Evolutionary conservation across 176 grass and related monocot species (phyloP), one percentile per base, ranked within the genome.

Genomic region (Carex kokanica): DNA sequence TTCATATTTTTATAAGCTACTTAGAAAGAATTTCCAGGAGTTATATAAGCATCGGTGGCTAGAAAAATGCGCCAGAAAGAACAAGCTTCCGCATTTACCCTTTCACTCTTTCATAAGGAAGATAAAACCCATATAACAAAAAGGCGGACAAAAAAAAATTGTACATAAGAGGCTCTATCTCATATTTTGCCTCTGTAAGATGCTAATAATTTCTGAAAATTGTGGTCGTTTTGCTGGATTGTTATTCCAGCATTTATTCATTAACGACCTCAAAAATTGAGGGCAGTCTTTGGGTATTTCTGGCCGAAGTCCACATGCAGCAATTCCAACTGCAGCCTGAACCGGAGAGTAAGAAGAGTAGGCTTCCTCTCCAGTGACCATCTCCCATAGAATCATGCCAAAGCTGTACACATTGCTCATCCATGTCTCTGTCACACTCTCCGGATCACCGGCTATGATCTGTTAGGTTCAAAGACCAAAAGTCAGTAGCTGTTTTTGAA

Each of bases 341-440:
- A 99, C 96, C 2, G 96, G 96, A 1, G 96, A 99, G 86, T 90
- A 99, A 36, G 96, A 89, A 36, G 96, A 92, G 88, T 95, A 99
- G 0, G 96, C 96, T 88, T 92, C 89, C 88, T 95, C 96, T 31
- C 96, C 96, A 0, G 88, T 92, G 18, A 90, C 81, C 96, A 95
- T 95, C 83, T 95, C 96, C 96, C 96, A 99, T 0, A 99, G 84
- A 34, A 95, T 90, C 96, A 99, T 99, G 14, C 96, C 93, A 23
- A 91, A 99, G 71, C 93, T 95, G 80, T 95, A 99, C 53, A 93
- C 89, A 64, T 99, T 99, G 91, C 96, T 99, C 96, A 95, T 99
- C 89, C 85, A 93, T 16, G 89, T 93, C 64, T 99, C 96, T 0
- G 91, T 88, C 54, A 92, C 96, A 1, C 85, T 95, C 82, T 99